Evolutionary conservation across 2,329 filamentous ascomycete species (phyloP), one percentile per base, ranked within the genome.

Genomic region (Diplodia scrobiculata): DNA sequence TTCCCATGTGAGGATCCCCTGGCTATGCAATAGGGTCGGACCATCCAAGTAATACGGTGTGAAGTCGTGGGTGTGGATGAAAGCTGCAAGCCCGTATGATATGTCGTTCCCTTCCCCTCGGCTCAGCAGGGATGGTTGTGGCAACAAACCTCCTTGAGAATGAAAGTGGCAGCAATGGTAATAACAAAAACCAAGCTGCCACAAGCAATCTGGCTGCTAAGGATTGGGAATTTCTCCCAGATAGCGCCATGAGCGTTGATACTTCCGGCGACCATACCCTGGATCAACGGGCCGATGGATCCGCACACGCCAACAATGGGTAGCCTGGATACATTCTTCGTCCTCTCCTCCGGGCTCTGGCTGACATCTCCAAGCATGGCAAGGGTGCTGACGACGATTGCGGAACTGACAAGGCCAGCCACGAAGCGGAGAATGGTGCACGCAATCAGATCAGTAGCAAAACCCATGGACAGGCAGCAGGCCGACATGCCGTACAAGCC

Each of bases 351-450:
- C 5, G 72, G 71, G 36, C 71, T 76, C 19, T 68, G 67, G 66
- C 78, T 79, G 67, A 80, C 67, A 67, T 83, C 81, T 17, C 80
- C 80, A 62, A 83, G 75, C 80, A 82, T 82, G 1, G 79, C 79
- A 66, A 81, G 72, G 3, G 75, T 78, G 4, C 79, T 78, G 34
- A 81, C 79, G n/a, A 78, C 74, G 10, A 80, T 76, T 0, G 79
- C 78, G 9, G 80, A 80, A 68, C 79, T 79, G 63, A 79, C 76
- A 59, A 80, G 71, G 14, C 81, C 80, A 4, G 79, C 77, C 29
- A 80, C 68, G 68, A 80, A 81, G 36, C 80, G 75, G 70, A 82
- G 75, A 19, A 78, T 70, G 29, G 78, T 76, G 68, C 81, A 82
- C 59, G 73, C 75, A 7, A 74, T 71, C 21, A 82, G 73, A 32